Base-by-base conservation (phyloP, 768 basidiomycete genomes). In the Podaxis sp. region DNA sequence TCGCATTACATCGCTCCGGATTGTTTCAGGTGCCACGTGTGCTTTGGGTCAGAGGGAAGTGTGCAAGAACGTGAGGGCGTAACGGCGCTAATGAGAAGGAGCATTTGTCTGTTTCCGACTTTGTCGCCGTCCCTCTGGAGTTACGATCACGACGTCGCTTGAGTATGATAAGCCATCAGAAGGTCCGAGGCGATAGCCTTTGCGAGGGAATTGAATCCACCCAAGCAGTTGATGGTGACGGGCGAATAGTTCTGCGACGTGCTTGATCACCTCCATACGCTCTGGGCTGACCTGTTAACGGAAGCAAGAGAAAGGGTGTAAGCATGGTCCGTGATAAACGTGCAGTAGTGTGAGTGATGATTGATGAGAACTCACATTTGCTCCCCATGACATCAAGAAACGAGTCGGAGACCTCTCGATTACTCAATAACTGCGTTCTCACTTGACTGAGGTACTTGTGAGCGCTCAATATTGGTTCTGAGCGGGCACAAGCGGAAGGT, bases 151-250 rank as follows among this genome's bases (percentile, higher is more conserved):
- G 20, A 62, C 61, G 36, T 56, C 48, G 48, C 50, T 50, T 28
- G 48, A 62, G 36, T 51, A 24, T 26, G 55, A 30, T 5, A 48
- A 55, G 54, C 51, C 61, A 56, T 62, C 46, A 20, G 61, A 62
- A 41, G 61, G 61, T 50, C 56, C 61, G n/a, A 62, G 48, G 44
- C 55, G 61, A 56, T 62, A 50, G 46, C 61, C 61, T 30, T 56
- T 56, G 5, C 55, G 61, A 28, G 56, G 61, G 48, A 56, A 62
- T 62, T 62, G 54, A 62, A 62, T 5, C 61, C 61, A 50, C 53
- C 51, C 17, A 62, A 55, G 20, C 7, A 62, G 48, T 49, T 62
- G 61, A 51, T 62, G 61, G 37, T 62, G 54, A 4, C 61, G 55
- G 2, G 61, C 48, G 37, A 62, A 62, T n/a, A 56, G 55, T 52